Evolutionary conservation across 495 filamentous ascomycete genomes (phyloP).

Genomic region (Penicillium diatomitis): DNA sequence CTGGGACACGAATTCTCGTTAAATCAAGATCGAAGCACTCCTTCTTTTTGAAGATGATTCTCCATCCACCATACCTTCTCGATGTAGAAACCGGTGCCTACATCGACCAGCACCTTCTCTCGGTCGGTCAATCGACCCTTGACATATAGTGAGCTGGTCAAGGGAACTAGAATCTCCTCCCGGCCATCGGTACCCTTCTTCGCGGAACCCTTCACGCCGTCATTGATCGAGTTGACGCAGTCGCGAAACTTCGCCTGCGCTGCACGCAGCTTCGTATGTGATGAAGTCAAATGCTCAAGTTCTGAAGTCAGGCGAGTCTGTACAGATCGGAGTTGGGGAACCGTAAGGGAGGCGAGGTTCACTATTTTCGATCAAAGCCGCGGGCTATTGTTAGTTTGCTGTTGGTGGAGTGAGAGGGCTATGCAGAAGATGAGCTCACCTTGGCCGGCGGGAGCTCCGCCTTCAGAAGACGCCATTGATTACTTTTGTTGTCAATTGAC

Average conservation of each 20-base stretch:
- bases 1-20: conserved; percentile 15
- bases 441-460: conserved; percentile 23
- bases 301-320: conserved; percentile 95
- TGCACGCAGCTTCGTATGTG: conserved; percentile 77
- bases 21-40: not conserved
- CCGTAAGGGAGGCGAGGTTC: conserved; percentile 51
- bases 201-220: conserved; percentile 39
- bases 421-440: conserved; percentile 13
- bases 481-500: not conserved
- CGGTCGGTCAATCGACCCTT: conserved; percentile 69
- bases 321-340: conserved; percentile 51
- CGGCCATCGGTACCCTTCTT: conserved; percentile 29
- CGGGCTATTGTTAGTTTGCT: not conserved
- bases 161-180: conserved; percentile 68
- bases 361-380: conserved; percentile 29
- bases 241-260: conserved; percentile 89
- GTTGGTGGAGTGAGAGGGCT: not conserved
- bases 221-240: conserved; percentile 66
- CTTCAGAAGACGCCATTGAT: conserved; percentile 23
- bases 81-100: conserved; percentile 93
- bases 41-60: not conserved
- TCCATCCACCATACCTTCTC: conserved; percentile 60
- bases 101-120: conserved; percentile 81
- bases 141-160: conserved; percentile 91
- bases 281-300: conserved; percentile 82